Percentiles rank a stretch among this genome's conserved stretches.
Evolutionary conservation across 306 rosid genomes (phyloP).

Genomic region (Pterocarpus macrocarpus): DNA sequence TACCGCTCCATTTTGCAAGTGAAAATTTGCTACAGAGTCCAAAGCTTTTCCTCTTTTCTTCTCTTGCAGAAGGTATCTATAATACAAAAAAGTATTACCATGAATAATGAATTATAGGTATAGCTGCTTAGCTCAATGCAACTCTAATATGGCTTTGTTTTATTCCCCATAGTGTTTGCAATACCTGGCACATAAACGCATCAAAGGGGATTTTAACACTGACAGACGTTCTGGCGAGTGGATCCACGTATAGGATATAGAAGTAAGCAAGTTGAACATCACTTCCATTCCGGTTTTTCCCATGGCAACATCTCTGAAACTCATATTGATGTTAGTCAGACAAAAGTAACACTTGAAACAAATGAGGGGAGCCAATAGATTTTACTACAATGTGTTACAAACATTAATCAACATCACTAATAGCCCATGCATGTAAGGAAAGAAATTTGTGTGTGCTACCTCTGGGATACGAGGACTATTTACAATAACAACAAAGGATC

Average conservation of each 20-base stretch:
- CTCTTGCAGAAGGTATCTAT: conserved; percentile 95
- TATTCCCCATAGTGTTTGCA: conserved; percentile 37
- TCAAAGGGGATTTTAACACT: conserved; percentile 65
- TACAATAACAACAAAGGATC: conserved; percentile 27
- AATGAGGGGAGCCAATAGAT: conserved; percentile 33
- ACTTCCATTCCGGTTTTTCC: conserved; percentile 84
- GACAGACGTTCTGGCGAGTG: conserved; percentile 65
- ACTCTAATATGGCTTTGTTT: conserved; percentile 31
- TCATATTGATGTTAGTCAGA: conserved; percentile 41
- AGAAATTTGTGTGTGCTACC: conserved; percentile 30
- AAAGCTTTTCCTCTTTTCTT: conserved; percentile 97
- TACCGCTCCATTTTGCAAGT: conserved; percentile 99
- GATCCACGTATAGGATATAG: conserved; percentile 76
- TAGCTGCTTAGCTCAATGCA: conserved; percentile 8
- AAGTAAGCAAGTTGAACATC: conserved; percentile 76
- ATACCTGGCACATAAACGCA: conserved; percentile 88
- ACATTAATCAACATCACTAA: conserved; percentile 19
- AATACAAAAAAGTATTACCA: conserved; percentile 27
- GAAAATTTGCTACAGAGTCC: conserved; percentile 96
- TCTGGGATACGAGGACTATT: conserved; percentile 1
- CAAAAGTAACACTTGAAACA: conserved; percentile 30
- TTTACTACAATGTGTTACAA: not conserved
- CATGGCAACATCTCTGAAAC: conserved; percentile 64
- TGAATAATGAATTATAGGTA: conserved; percentile 26
- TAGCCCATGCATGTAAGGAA: conserved; percentile 34